phyloP scores from a whole-genome alignment of 352 stramenopile genomes.

The Phytopythium sindhum region DNA sequence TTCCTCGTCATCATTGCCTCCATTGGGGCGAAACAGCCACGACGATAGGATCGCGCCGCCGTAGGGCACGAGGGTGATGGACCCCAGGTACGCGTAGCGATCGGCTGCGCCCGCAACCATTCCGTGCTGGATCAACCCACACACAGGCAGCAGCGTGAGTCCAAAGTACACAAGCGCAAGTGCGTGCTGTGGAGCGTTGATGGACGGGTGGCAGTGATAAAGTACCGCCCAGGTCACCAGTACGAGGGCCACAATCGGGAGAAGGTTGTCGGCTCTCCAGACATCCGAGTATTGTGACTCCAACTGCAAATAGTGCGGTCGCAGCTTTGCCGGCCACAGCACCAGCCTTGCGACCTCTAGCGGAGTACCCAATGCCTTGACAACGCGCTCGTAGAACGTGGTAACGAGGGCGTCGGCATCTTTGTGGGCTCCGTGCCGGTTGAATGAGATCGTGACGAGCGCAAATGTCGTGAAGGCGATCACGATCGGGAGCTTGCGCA shows the following conservation, averaged over 20 bases:
- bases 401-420: slow-evolving; percentile 44
- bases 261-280: slow-evolving; percentile 28
- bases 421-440: slow-evolving; percentile 29
- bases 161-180: slow-evolving; percentile 35
- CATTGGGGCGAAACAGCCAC: slow-evolving; percentile 10
- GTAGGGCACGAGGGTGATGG: slow-evolving; percentile 39
- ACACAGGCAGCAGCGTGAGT: slow-evolving; percentile 51
- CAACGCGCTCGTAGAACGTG: slow-evolving; percentile 26
- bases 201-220: slow-evolving; percentile 6
- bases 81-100: slow-evolving; percentile 68
- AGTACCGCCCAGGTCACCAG: slow-evolving; percentile 17
- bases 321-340: slow-evolving; percentile 44
- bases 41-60: slow-evolving; percentile 16
- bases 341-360: slow-evolving; percentile 33
- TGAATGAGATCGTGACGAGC: slow-evolving; percentile 40
- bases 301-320: slow-evolving; percentile 51
- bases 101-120: slow-evolving; percentile 49
- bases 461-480: slow-evolving; percentile 23
- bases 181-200: slow-evolving; percentile 21
- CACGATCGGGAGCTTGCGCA: slow-evolving; percentile 24
- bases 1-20: background rate
- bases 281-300: slow-evolving; percentile 28
- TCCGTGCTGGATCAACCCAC: slow-evolving; percentile 68
- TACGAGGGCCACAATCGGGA: slow-evolving; percentile 22
- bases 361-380: slow-evolving; percentile 43